Percentiles rank a stretch among this genome's conserved stretches.
Evolutionary conservation across 2,329 filamentous ascomycete genomes (phyloP).

Genomic region (Botrytis cinerea): DNA sequence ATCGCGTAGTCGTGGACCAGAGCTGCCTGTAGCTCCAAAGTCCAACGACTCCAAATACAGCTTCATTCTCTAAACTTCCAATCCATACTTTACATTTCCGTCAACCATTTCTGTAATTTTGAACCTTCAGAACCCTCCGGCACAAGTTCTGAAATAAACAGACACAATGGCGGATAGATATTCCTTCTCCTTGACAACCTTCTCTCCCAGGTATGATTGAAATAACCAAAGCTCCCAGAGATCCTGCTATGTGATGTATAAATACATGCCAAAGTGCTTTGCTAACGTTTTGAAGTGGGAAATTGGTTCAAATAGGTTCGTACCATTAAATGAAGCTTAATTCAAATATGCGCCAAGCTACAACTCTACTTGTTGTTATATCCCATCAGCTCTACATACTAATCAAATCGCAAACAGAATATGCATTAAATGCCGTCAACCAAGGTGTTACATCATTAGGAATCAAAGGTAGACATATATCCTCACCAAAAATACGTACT

Average conservation of each 20-base stretch:
- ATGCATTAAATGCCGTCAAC: slow-evolving; percentile 98
- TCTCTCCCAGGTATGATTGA: slow-evolving; percentile 88
- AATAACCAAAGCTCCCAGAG: slow-evolving; percentile 31
- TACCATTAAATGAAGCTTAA: slow-evolving; percentile 23
- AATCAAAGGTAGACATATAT: slow-evolving; percentile 76
- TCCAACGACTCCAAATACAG: slow-evolving; percentile 29
- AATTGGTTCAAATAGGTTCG: slow-evolving; percentile 96
- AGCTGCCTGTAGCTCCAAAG: slow-evolving; percentile 32
- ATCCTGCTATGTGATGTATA: slow-evolving; percentile 26
- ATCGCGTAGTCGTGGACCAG: slow-evolving; percentile 32
- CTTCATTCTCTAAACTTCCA: slow-evolving; percentile 28
- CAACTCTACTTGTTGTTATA: slow-evolving; percentile 24
- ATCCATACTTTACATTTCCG: slow-evolving; percentile 20
- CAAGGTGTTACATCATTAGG: slow-evolving; percentile 97
- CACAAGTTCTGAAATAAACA: slow-evolving; percentile 27
- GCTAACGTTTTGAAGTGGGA: slow-evolving; percentile 65
- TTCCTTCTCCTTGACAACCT: slow-evolving; percentile 98
- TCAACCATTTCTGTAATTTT: slow-evolving; percentile 19
- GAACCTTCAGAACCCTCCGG: slow-evolving; percentile 8
- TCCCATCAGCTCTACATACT: slow-evolving; percentile 28
- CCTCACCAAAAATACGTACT: neutral
- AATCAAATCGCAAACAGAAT: slow-evolving; percentile 62
- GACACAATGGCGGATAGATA: slow-evolving; percentile 91
- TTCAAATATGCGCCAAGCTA: slow-evolving; percentile 21
- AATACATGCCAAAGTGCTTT: slow-evolving; percentile 24